Conservation (phyloP, 495 filamentous ascomycete species). For the Darksidea phi region DNA sequence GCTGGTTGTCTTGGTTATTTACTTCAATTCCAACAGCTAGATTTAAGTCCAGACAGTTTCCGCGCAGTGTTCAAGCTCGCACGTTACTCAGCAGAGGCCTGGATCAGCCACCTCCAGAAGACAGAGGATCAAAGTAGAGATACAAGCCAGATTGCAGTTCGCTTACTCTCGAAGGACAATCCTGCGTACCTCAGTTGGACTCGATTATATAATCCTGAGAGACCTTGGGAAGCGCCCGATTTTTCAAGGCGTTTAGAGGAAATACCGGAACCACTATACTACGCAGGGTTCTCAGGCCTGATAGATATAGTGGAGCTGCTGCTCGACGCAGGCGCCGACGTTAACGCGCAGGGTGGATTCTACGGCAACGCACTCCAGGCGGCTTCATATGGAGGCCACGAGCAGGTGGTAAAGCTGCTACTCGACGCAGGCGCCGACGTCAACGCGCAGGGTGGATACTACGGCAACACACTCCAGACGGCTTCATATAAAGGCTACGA, state of each 20-base stretch:
- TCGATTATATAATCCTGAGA: constrained; percentile 13
- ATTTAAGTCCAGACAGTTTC: background rate
- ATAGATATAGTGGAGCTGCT: constrained; percentile 4
- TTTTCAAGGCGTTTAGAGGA: background rate
- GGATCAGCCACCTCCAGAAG: constrained; percentile 8
- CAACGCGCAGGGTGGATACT: background rate
- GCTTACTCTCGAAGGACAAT: background rate
- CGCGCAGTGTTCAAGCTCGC: background rate
- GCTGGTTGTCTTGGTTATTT: constrained; percentile 7
- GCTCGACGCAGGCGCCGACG: background rate
- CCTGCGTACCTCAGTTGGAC: constrained; percentile 11
- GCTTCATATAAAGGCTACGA: background rate
- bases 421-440: background rate
- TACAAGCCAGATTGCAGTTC: background rate
- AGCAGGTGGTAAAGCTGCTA: background rate
- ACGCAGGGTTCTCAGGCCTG: constrained; percentile 6
- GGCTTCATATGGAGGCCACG: background rate
- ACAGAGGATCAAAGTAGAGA: constrained; percentile 1
- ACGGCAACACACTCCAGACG: background rate
- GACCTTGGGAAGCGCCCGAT: background rate
- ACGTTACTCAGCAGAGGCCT: constrained; percentile 16
- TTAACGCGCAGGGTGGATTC: background rate
- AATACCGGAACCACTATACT: constrained; percentile 9
- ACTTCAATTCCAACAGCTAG: constrained; percentile 7
- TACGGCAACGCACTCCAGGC: background rate